These are phyloP conservation scores for Telfairia occidentalis DNA, from an alignment of 331 rosid genomes.

Conservation along the genomic window DNA sequence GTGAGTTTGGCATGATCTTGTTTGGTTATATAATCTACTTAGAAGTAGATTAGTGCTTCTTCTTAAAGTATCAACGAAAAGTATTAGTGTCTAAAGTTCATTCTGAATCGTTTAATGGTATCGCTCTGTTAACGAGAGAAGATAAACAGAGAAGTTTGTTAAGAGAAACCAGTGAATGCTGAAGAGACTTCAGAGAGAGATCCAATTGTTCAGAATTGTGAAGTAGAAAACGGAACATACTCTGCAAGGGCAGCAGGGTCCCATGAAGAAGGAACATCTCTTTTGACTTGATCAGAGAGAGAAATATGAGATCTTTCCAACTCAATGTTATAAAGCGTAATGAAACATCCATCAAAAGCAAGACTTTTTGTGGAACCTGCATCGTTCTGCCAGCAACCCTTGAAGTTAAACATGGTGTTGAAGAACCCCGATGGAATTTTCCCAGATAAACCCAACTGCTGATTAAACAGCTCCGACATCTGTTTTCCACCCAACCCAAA, in stretches of 20 bases:
- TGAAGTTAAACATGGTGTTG: constrained; percentile 58
- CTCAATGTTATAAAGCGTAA: constrained; percentile 56
- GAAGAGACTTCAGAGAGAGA: background rate
- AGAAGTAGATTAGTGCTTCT: background rate
- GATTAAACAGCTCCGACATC: constrained; percentile 85
- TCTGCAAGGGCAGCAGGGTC: constrained; percentile 75
- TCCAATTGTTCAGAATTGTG: background rate
- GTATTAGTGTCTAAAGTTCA: background rate
- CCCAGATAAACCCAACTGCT: constrained; percentile 45
- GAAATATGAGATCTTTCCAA: constrained; percentile 43
- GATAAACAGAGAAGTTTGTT: background rate
- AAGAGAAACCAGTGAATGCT: background rate
- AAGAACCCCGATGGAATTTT: constrained; percentile 78
- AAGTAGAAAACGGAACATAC: constrained; percentile 28
- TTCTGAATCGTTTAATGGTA: background rate
- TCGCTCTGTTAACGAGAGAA: background rate
- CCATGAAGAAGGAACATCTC: constrained; percentile 69
- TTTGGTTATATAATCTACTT: background rate
- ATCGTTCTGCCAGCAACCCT: constrained; percentile 62
- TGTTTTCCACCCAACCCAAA: constrained; percentile 22
- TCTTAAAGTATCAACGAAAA: background rate
- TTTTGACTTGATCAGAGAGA: constrained; percentile 44
- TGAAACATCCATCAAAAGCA: constrained; percentile 72
- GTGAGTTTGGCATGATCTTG: too few relatives aligned
- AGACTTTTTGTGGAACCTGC: constrained; percentile 50